phyloP scores from a whole-genome alignment of 768 basidiomycete genomes.

The Phaeotremella skinneri region DNA sequence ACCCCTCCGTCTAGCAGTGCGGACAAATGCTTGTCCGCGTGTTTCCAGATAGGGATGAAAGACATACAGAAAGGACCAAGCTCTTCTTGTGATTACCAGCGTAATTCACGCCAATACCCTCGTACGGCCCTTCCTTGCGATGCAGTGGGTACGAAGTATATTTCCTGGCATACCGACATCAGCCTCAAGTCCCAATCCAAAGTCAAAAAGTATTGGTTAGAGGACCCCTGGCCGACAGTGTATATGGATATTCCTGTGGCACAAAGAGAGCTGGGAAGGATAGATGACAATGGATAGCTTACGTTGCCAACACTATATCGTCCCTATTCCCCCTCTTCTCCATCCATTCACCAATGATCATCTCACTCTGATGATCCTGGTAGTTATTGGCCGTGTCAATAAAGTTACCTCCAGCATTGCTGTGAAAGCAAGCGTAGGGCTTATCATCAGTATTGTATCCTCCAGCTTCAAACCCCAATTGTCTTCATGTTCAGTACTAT shows the following conservation, averaged over 20 bases:
- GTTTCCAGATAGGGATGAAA: too few species aligned
- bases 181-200: too few species aligned
- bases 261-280: too few species aligned
- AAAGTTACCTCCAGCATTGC: slow-evolving; percentile 57
- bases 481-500: too few species aligned
- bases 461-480: neutral
- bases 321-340: slow-evolving; percentile 54
- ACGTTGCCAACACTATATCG: slow-evolving; percentile 57
- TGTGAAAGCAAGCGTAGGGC: slow-evolving; percentile 13
- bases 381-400: slow-evolving; percentile 59
- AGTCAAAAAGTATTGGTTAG: too few species aligned
- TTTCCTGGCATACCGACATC: slow-evolving; percentile 22
- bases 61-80: slow-evolving; percentile 52
- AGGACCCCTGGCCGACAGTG: too few species aligned
- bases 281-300: too few species aligned
- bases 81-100: slow-evolving; percentile 58
- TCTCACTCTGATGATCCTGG: slow-evolving; percentile 56
- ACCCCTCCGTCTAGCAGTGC: too few species aligned
- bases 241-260: too few species aligned
- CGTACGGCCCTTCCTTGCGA: slow-evolving; percentile 20
- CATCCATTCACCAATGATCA: slow-evolving; percentile 59
- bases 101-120: slow-evolving; percentile 49
- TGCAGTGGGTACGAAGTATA: slow-evolving; percentile 27
- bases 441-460: neutral
- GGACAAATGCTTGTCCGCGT: too few species aligned